Percentiles rank a stretch among this genome's conserved stretches.
These are phyloP conservation scores for Russula sp. DNA, from an alignment of 768 basidiomycete species.

Conservation along the genomic window DNA sequence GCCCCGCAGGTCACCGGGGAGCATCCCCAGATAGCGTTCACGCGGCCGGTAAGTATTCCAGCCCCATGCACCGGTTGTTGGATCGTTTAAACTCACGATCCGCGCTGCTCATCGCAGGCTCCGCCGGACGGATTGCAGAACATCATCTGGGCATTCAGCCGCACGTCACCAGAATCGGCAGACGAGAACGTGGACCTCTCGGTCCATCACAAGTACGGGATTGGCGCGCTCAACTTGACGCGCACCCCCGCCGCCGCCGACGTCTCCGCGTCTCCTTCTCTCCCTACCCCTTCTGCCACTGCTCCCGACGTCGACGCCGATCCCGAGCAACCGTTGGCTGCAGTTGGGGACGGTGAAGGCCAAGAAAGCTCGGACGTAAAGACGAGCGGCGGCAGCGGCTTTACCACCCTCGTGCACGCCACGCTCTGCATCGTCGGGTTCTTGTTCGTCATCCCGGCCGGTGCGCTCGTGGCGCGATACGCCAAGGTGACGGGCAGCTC, in stretches of 20 bases:
- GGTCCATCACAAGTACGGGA: conserved; percentile 44
- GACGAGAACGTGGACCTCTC: conserved; percentile 40
- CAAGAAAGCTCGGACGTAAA: neutral
- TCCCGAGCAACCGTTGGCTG: neutral
- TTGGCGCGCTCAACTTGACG: conserved; percentile 43
- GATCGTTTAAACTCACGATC: neutral
- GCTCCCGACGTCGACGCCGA: neutral
- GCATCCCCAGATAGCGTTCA: conserved; percentile 15
- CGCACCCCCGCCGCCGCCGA: conserved; percentile 28
- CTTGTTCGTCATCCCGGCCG: conserved; percentile 51
- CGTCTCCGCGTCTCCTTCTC: neutral
- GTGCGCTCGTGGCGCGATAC: conserved; percentile 51
- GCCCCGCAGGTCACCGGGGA: neutral
- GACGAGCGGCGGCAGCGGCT: neutral
- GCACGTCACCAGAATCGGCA: conserved; percentile 41
- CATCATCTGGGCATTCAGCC: conserved; percentile 59
- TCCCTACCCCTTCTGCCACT: neutral
- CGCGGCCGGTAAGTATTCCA: conserved; percentile 23
- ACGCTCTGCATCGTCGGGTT: conserved; percentile 48
- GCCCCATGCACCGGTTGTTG: neutral
- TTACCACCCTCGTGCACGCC: conserved; percentile 46
- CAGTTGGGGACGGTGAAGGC: neutral
- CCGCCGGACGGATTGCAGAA: conserved; percentile 36
- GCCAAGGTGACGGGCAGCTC: conserved; percentile 39
- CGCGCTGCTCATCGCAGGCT: conserved; percentile 33